phyloP scores from a whole-genome alignment of 1,139 yeast genomes.

The Kodamaea suecica region DNA sequence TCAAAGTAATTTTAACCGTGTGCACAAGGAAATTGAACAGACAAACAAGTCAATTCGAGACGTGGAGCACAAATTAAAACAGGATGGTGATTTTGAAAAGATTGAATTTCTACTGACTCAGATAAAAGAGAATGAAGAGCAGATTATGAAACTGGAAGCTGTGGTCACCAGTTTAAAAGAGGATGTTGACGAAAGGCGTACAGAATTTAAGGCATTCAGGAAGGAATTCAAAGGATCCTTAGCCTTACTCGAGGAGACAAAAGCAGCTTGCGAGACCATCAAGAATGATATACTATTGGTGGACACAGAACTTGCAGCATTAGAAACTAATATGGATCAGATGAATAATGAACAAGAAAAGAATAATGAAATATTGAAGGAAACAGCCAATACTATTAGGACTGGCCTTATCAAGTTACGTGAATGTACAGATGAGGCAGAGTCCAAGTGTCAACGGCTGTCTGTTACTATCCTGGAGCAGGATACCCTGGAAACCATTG shows the following conservation, averaged over 20 bases:
- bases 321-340: constrained; percentile 12
- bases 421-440: constrained; percentile 27
- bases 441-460: constrained; percentile 29
- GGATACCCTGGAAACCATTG: constrained; percentile 38
- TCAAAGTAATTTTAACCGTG: constrained; percentile 5
- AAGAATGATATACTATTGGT: constrained; percentile 10
- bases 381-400: constrained; percentile 14
- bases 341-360: constrained; percentile 13
- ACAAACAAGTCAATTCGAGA: constrained; percentile 18
- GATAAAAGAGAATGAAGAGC: constrained; percentile 29
- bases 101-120: constrained; percentile 30
- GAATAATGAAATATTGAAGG: constrained; percentile 13
- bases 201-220: constrained; percentile 1
- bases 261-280: neutral
- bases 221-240: neutral
- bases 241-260: neutral
- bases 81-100: constrained; percentile 33
- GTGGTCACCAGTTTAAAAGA: constrained; percentile 28
- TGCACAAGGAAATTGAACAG: constrained; percentile 15
- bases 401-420: constrained; percentile 20
- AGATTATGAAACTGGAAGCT: constrained; percentile 25
- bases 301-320: constrained; percentile 16
- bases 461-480: constrained; percentile 25
- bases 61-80: constrained; percentile 31
- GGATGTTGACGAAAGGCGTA: constrained; percentile 18